phyloP scores from a whole-genome alignment of 2,329 filamentous ascomycete genomes.

The Fusarium chuoi region DNA sequence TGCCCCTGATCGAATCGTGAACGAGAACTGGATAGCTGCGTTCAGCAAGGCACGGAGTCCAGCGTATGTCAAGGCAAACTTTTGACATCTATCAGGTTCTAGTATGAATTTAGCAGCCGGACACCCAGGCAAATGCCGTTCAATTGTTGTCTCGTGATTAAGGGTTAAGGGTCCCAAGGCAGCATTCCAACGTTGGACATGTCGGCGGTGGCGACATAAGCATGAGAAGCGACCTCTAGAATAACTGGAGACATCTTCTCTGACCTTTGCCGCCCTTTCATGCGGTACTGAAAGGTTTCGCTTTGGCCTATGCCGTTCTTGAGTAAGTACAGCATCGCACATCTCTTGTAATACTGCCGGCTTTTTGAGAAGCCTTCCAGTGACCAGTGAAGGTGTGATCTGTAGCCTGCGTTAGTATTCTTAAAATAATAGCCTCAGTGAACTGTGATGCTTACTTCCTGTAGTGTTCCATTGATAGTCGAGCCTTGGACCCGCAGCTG shows the following conservation, averaged over 20 bases:
- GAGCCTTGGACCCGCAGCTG: background rate
- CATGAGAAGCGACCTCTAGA: background rate
- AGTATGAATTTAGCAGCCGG: fast-evolving
- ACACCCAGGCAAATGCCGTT: background rate
- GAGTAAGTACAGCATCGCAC: background rate
- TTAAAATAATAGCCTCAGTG: fast-evolving
- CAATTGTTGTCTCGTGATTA: background rate
- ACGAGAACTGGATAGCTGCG: background rate
- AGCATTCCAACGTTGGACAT: fast-evolving
- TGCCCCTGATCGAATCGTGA: background rate
- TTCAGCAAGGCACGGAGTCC: fast-evolving
- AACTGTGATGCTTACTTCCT: background rate
- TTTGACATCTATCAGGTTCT: fast-evolving
- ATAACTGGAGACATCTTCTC: fast-evolving
- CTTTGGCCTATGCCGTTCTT: fast-evolving
- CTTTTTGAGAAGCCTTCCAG: background rate
- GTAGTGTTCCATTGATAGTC: fast-evolving
- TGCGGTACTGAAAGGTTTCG: fast-evolving
- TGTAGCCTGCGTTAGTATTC: fast-evolving
- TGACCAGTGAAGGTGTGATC: background rate
- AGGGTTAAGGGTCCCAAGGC: fast-evolving
- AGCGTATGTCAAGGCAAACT: fast-evolving
- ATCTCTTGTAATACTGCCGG: background rate
- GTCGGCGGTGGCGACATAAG: background rate
- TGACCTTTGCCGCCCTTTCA: background rate